Base-by-base conservation (phyloP, 495 filamentous ascomycete species). In the Talaromyces trachyspermus region DNA sequence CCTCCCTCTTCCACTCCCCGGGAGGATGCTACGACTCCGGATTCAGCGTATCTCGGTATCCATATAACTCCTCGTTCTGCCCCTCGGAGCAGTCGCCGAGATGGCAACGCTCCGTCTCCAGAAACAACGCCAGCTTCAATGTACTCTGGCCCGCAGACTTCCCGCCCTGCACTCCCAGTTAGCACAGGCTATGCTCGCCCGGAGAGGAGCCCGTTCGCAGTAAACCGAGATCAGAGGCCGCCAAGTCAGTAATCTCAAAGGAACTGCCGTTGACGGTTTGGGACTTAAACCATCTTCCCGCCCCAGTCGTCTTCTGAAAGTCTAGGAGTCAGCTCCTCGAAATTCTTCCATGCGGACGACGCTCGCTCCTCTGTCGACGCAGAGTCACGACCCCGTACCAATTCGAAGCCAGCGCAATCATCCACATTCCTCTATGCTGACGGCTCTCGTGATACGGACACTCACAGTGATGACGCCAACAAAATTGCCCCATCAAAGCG, bases 341-440 rank as follows among this genome's bases (percentile, higher is more conserved):
- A 81, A 62, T 89, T 90, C 67, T 89, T 90, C 56, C 84, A 85
- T 63, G 86, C 84, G 6, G 78, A 76, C 54, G 83, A 87, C 49
- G 80, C 74, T n/a, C 80, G 78, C 50, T 65, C 70, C 10, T 52
- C 64, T 19, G 49, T 49, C 23, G 61, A 69, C 25, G 38, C 49
- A 12, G 58, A 63, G 20, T 33, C 50, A 41, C 61, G 63, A 23
- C 59, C 58, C 29, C 57, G 51, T 32, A 50, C 56, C 20, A 48
- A 49, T 40, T 53, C 40, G 38, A 68, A 67, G 65, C 38, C 52
- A 22, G 48, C 59, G 6, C 57, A 63, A 2, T 53, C 69, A 0
- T 55, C 82, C 1, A 78, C 69, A 4, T 84, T 85, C 49, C 68
- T 84, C 49, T 76, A 79, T 45, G 77, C 74, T 3, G 73, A 79